phyloP scores from a whole-genome alignment of 1,284 basidiomycete species.

The Microbotryum intermedium region DNA sequence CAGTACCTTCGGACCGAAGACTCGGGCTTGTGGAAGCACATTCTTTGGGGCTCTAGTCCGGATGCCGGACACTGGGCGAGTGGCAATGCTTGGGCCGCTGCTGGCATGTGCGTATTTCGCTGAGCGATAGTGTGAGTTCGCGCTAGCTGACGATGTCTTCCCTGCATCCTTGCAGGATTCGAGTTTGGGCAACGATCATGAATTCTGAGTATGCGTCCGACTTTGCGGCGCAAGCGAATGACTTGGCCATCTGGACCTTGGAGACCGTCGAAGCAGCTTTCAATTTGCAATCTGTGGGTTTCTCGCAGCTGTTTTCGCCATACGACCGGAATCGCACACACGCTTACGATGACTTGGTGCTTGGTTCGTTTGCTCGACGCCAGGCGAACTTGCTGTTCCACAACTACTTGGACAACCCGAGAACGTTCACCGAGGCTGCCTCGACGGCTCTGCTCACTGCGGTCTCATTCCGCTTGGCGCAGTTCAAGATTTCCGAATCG shows the following conservation, averaged over 20 bases:
- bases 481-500: slow-evolving; percentile 42
- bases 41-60: slow-evolving; percentile 47
- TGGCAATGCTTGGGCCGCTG: slow-evolving; percentile 70
- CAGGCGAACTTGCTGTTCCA: slow-evolving; percentile 43
- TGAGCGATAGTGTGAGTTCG: background rate
- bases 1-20: slow-evolving; percentile 38
- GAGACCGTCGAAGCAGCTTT: slow-evolving; percentile 9
- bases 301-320: background rate
- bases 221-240: slow-evolving; percentile 50
- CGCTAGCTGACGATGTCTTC: background rate
- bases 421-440: slow-evolving; percentile 64
- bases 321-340: background rate
- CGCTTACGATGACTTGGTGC: background rate
- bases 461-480: slow-evolving; percentile 61
- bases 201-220: slow-evolving; percentile 49
- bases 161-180: slow-evolving; percentile 41
- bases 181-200: slow-evolving; percentile 63
- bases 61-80: slow-evolving; percentile 36
- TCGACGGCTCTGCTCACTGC: slow-evolving; percentile 66
- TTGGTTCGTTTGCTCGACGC: slow-evolving; percentile 1
- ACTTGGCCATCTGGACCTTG: slow-evolving; percentile 50
- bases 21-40: slow-evolving; percentile 59
- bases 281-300: slow-evolving; percentile 2
- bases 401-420: slow-evolving; percentile 63
- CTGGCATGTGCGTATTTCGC: slow-evolving; percentile 49